These are phyloP conservation scores for Mycena olivaceomarginata DNA, from an alignment of 768 basidiomycete genomes.

Conservation along the genomic window DNA sequence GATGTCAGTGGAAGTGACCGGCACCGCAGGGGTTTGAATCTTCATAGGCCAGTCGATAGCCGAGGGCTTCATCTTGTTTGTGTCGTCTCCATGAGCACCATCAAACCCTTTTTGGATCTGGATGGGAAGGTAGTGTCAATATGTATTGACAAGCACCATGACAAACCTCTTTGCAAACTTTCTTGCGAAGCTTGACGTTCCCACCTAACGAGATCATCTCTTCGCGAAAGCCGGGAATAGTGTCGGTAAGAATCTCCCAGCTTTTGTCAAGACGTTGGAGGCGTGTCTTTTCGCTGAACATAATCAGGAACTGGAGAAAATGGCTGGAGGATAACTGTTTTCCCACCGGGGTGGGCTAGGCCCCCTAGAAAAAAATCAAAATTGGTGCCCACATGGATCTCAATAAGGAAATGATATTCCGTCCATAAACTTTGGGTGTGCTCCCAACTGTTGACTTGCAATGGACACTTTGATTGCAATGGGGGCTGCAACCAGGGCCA, in stretches of 20 bases:
- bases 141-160: background rate
- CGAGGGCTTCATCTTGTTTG: background rate
- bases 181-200: constrained; percentile 4
- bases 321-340: background rate
- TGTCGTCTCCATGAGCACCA: background rate
- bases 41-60: constrained; percentile 1
- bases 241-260: background rate
- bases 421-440: too few species aligned
- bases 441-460: too few species aligned
- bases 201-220: constrained; percentile 15
- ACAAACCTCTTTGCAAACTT: background rate
- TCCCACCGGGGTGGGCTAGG: too few species aligned
- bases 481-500: too few species aligned
- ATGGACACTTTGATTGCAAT: too few species aligned
- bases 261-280: background rate
- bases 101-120: background rate
- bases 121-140: background rate
- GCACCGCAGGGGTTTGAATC: background rate
- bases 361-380: too few species aligned
- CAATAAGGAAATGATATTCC: too few species aligned
- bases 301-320: background rate
- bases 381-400: too few species aligned
- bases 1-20: background rate
- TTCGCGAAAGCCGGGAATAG: constrained; percentile 8
- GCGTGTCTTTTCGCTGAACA: background rate